These are phyloP conservation scores for Lophiotrema nucula DNA, from an alignment of 495 filamentous ascomycete genomes.

Conservation along the genomic window DNA sequence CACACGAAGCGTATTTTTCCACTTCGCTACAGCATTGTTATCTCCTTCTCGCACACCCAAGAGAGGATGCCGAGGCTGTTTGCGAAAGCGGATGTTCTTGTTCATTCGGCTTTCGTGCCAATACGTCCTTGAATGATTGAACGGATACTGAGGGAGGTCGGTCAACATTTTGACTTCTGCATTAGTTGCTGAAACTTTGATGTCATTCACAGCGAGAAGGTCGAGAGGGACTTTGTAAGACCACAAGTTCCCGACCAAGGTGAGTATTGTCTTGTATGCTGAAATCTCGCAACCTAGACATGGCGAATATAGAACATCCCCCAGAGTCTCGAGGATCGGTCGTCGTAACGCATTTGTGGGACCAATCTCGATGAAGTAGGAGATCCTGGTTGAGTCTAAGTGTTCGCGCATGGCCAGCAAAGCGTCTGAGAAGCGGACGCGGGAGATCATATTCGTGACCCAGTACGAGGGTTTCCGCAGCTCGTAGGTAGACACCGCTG, in stretches of 20 bases:
- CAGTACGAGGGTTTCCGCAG: slow-evolving; percentile 38
- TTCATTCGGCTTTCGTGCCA: slow-evolving; percentile 9
- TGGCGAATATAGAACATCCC: neutral
- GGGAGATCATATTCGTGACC: slow-evolving; percentile 48
- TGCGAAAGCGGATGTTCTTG: neutral
- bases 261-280: no score
- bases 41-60: neutral
- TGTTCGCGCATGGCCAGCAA: no score
- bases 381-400: no score
- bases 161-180: no score
- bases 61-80: neutral
- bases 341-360: slow-evolving; percentile 59
- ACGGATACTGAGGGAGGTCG: slow-evolving; percentile 7
- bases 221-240: no score
- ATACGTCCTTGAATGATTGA: slow-evolving; percentile 1
- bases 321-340: neutral
- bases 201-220: no score
- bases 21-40: slow-evolving; percentile 4
- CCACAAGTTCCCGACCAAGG: no score
- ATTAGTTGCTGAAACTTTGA: no score
- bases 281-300: no score
- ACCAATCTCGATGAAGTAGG: no score
- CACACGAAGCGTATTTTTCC: neutral
- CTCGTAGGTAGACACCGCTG: slow-evolving; percentile 1
- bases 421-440: slow-evolving; percentile 49